These are phyloP conservation scores for Xylaria palmicola DNA, from an alignment of 495 filamentous ascomycete genomes.

Conservation along the genomic window DNA sequence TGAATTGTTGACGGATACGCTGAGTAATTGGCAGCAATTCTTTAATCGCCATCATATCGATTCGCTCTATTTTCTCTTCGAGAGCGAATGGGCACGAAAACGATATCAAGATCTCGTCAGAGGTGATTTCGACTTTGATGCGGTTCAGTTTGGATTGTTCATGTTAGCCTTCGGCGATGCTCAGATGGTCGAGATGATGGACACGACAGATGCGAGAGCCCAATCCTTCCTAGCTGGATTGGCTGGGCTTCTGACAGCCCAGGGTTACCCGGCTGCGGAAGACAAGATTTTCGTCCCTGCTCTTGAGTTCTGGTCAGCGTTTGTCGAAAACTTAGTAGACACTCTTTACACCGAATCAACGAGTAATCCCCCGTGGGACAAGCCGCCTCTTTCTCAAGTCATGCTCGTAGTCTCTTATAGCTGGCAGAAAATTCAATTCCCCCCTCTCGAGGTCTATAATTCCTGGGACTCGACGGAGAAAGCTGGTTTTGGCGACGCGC, in stretches of 20 bases:
- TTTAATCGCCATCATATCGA: conserved; percentile 55
- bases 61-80: conserved; percentile 55
- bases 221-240: conserved; percentile 52
- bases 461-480: conserved; percentile 73
- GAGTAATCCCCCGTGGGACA: conserved; percentile 28
- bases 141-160: conserved; percentile 66
- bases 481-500: conserved; percentile 70
- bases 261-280: conserved; percentile 73
- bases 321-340: conserved; percentile 56
- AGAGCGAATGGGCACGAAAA: conserved; percentile 52
- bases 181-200: conserved; percentile 51
- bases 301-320: conserved; percentile 82
- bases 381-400: conserved; percentile 40
- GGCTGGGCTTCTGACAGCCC: conserved; percentile 63
- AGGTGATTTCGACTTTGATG: conserved; percentile 63
- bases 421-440: conserved; percentile 63
- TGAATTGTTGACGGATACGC: conserved; percentile 63
- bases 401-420: conserved; percentile 58
- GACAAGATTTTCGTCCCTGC: conserved; percentile 73
- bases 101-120: conserved; percentile 54
- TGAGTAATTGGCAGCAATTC: conserved; percentile 63
- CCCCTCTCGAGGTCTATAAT: conserved; percentile 45
- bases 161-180: conserved; percentile 69
- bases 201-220: conserved; percentile 39
- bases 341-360: conserved; percentile 34